phyloP scores from a whole-genome alignment of 345 rosid genomes.

The Laguncularia racemosa region DNA sequence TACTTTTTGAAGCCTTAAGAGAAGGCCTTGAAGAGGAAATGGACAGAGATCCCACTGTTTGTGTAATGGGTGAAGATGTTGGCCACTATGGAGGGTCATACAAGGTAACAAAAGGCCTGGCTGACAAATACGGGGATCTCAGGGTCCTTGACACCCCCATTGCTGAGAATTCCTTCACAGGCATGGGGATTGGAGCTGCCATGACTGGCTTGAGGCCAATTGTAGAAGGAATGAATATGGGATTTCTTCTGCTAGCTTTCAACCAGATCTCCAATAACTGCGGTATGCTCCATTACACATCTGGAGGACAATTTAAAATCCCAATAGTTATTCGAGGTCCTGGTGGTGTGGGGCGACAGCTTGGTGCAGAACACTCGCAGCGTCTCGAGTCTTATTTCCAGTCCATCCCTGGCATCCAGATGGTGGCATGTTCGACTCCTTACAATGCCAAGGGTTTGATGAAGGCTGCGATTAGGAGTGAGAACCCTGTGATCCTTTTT shows the following conservation, averaged over 20 bases:
- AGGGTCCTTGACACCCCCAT: conserved; percentile 96
- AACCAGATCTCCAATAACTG: conserved; percentile 98
- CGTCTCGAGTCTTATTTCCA: conserved; percentile 95
- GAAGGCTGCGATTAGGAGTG: conserved; percentile 98
- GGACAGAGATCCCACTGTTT: conserved; percentile 80
- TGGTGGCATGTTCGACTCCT: conserved; percentile 99
- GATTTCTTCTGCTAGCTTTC: conserved; percentile 92
- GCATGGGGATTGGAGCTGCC: conserved; percentile 96
- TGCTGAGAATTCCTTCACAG: conserved; percentile 92
- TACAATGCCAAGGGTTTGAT: conserved; percentile 96
- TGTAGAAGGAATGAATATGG: conserved; percentile 96
- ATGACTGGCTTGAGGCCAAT: conserved; percentile 90
- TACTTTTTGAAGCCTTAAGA: conserved; percentile 84
- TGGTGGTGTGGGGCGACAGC: conserved; percentile 95
- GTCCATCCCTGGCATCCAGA: conserved; percentile 96
- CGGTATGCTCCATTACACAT: conserved; percentile 98
- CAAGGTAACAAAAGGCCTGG: conserved; percentile 81
- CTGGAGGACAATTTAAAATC: conserved; percentile 92
- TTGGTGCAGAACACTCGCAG: conserved; percentile 96
- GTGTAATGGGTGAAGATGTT: conserved; percentile 96
- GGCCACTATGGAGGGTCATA: conserved; percentile 98
- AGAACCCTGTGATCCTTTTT: conserved; percentile 92
- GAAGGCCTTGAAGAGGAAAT: conserved; percentile 98
- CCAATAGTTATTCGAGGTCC: conserved; percentile 93
- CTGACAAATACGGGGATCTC: conserved; percentile 72